A percentile compares a stretch with the other conserved stretches of the same genome.
Conservation (phyloP, 352 stramenopile genomes). For the Globisporangium uncinulatum region DNA sequence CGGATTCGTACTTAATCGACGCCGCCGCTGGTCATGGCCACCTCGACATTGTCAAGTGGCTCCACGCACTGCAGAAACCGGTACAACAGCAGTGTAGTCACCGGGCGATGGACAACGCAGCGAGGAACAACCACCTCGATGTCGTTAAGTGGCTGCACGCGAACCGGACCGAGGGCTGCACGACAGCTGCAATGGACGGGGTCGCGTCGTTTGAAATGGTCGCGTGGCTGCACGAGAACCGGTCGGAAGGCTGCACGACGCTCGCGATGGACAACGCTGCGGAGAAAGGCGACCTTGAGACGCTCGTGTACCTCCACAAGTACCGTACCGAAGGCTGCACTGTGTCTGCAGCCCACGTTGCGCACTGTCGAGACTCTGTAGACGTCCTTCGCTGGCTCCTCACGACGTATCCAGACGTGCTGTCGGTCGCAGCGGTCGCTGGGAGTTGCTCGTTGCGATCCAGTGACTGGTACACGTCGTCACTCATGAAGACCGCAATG, state of each 20-base stretch:
- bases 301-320: neutral
- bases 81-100: neutral
- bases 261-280: slow-evolving; percentile 1
- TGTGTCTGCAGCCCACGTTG: neutral
- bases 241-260: slow-evolving; percentile 2
- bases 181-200: neutral
- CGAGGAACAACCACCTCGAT: neutral
- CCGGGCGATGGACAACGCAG: neutral
- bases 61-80: neutral
- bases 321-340: neutral
- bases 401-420: too few relatives aligned
- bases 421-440: too few relatives aligned
- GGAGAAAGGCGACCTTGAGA: neutral
- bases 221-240: slow-evolving; percentile 5
- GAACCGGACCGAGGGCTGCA: neutral
- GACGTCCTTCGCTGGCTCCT: neutral
- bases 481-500: too few relatives aligned
- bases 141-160: neutral
- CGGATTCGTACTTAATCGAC: too few relatives aligned
- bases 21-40: neutral
- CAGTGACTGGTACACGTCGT: too few relatives aligned
- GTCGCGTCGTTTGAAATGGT: neutral
- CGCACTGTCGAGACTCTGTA: neutral
- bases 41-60: neutral
- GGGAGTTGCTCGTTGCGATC: too few relatives aligned